Conservation (phyloP, 2,329 filamentous ascomycete genomes). For the Amesomyces nigricolor region DNA sequence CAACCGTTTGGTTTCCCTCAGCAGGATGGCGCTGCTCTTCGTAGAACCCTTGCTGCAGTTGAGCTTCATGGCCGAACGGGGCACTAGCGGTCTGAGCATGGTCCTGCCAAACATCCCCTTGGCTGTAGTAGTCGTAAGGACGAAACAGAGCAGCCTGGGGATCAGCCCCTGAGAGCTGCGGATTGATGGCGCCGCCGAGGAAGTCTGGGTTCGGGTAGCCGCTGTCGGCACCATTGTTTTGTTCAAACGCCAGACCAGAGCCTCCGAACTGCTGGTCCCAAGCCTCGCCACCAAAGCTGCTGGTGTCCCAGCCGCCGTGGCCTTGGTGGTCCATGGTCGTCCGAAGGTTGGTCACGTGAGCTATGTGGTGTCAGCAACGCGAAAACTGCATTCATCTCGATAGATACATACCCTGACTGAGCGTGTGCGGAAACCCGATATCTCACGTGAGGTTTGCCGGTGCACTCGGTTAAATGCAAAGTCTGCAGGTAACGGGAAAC, state of each 20-base stretch:
- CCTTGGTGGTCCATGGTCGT: constrained; percentile 22
- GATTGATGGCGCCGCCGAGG: constrained; percentile 12
- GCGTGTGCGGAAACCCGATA: not conserved
- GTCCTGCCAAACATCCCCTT: constrained; percentile 18
- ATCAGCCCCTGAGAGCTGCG: constrained; percentile 18
- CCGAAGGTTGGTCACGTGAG: constrained; percentile 20
- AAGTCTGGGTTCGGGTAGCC: constrained; percentile 21
- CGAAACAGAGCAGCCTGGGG: constrained; percentile 16
- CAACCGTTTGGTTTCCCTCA: constrained; percentile 16
- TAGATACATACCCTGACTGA: constrained; percentile 6
- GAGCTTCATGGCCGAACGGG: constrained; percentile 18
- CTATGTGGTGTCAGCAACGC: constrained; percentile 1
- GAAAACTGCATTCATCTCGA: constrained; percentile 1
- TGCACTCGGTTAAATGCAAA: not conserved
- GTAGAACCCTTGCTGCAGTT: constrained; percentile 17
- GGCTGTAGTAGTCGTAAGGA: constrained; percentile 17
- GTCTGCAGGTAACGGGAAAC: constrained; percentile 5
- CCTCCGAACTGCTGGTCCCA: constrained; percentile 22
- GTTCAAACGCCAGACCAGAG: constrained; percentile 15
- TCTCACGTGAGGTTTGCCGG: not conserved
- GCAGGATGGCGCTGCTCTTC: constrained; percentile 14
- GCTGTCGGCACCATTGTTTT: constrained; percentile 12
- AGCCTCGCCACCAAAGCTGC: constrained; percentile 10
- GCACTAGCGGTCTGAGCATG: constrained; percentile 8
- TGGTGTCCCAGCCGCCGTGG: constrained; percentile 23